Percentiles rank a stretch among this genome's conserved stretches.
Evolutionary conservation across 2,329 filamentous ascomycete genomes (phyloP).

Genomic region (Colletotrichum sp.): DNA sequence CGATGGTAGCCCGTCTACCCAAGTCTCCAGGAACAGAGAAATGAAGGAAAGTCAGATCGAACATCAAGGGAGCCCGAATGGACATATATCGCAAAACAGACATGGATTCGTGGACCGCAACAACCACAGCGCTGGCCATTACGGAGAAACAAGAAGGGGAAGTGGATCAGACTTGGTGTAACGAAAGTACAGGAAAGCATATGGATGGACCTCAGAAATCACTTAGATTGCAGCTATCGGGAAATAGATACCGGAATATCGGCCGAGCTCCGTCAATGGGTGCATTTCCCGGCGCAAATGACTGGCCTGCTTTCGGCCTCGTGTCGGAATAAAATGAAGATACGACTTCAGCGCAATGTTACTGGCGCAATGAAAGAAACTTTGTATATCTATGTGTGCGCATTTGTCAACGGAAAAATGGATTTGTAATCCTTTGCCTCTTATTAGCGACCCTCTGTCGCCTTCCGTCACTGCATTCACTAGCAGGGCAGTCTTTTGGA

Average conservation of each 20-base stretch:
- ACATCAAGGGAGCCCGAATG: not conserved
- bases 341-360: not conserved
- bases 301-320: not conserved
- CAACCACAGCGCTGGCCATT: not conserved
- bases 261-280: not conserved
- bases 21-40: not conserved
- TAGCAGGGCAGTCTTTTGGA: not conserved
- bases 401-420: not conserved
- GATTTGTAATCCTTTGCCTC: not conserved
- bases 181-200: not conserved
- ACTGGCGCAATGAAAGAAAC: not conserved
- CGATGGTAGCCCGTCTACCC: not conserved
- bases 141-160: not conserved
- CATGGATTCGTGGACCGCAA: not conserved
- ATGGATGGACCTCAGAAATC: not conserved
- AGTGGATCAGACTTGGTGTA: not conserved
- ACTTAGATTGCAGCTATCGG: not conserved
- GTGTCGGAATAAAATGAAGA: not conserved
- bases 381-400: fast-evolving
- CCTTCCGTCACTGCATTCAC: not conserved
- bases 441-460: not conserved
- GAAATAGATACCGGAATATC: not conserved
- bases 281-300: not conserved
- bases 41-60: not conserved
- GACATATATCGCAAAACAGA: not conserved